These are phyloP conservation scores for Populus alba DNA, from an alignment of 345 rosid genomes.

Conservation along the genomic window DNA sequence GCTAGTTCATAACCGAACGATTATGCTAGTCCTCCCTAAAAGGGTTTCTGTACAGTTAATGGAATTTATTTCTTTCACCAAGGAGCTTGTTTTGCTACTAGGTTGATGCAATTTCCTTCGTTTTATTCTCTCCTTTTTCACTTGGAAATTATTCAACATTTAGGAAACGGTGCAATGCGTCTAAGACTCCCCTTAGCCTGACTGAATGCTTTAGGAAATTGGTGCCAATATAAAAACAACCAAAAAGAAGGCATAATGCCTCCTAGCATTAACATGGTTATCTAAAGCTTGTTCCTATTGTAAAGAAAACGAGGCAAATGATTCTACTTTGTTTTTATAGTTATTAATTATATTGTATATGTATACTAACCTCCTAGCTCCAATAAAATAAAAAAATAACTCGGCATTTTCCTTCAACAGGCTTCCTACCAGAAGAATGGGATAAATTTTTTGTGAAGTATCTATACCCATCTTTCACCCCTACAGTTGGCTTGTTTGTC, in stretches of 20 bases:
- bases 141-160: background rate
- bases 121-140: background rate
- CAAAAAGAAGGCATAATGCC: background rate
- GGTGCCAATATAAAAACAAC: background rate
- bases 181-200: background rate
- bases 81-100: background rate
- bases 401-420: slow-evolving; percentile 37
- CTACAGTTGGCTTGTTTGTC: slow-evolving; percentile 64
- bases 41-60: background rate
- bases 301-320: background rate
- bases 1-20: background rate
- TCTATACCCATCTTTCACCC: slow-evolving; percentile 80
- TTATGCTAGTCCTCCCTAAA: background rate
- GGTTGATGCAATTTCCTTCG: background rate
- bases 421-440: slow-evolving; percentile 81
- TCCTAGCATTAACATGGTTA: background rate
- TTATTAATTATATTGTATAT: background rate
- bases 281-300: background rate
- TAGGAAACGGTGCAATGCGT: background rate
- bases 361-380: background rate
- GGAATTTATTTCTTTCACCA: background rate
- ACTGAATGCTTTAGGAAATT: background rate
- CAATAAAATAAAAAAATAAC: background rate
- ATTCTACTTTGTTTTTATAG: background rate
- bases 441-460: slow-evolving; percentile 79